Evolutionary conservation across 2,329 filamentous ascomycete species (phyloP), one percentile per base, ranked within the genome.

Genomic region (Volutella citrinella): DNA sequence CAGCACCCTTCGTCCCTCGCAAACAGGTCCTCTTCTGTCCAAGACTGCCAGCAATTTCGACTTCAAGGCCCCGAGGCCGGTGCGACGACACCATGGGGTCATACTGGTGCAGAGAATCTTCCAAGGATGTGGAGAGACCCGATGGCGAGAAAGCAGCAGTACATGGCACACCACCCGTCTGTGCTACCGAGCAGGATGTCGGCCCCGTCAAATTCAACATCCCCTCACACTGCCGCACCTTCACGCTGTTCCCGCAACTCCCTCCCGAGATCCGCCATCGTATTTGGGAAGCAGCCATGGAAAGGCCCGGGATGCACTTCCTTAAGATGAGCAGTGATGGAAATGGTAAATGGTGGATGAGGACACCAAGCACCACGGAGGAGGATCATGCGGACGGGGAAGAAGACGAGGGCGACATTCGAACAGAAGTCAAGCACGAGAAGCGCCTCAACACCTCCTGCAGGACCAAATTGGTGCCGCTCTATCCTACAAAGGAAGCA

Each of bases 231-330:
- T 63, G 45, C 16, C 57, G 57, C 21, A 46, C 32, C 17, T 64
- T 64, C 35, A 29, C 43, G 4, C 51, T 46, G 5, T 64, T 64
- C 34, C 19, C 44, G 11, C 48, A 41, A n/a, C 40, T 64, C n/a
- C 61, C 61, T 2, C 37, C 53, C 4, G 61, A 64, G 34, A 49
- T 64, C 8, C 60, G 61, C 19, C 47, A 55, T 18, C 50, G 56
- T 22, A 60, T 64, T 33, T 64, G 61, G 61, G 52, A 52, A 23
- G 27, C 32, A 14, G 51, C 54, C 15, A 37, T 64, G 9, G 40
- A 49, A 3, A 47, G 54, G 9, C 58, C 60, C 1, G 61, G 61
- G 17, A 55, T 64, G 46, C 55, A 62, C 24, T 64, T 62, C 24
- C 44, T 64, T 35, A 55, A 51, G 32, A 43, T 61, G 7, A 36